Conservation (phyloP, 192 early-diverging fungal genomes). For the Backusella mclennaniae region DNA sequence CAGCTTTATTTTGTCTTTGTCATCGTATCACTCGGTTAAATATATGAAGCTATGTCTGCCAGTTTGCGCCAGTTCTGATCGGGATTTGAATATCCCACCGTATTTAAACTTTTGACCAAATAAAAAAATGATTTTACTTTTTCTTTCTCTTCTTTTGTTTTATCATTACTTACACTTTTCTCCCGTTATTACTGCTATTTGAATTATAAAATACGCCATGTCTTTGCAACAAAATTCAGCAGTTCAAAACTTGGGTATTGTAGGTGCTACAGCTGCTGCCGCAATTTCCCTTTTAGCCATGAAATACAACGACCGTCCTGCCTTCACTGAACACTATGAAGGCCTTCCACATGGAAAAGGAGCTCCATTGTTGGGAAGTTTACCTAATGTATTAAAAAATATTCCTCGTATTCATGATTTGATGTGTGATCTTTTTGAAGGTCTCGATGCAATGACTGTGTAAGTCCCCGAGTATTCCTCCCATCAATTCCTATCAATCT, state of each 20-base stretch:
- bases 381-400: conserved; percentile 1
- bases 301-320: conserved; percentile 28
- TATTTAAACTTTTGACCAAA: neutral
- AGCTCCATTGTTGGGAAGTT: conserved; percentile 21
- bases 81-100: neutral
- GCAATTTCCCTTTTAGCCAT: conserved; percentile 5
- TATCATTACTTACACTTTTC: neutral
- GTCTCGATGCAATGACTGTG: conserved; percentile 16
- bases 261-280: neutral
- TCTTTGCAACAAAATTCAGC: neutral
- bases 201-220: neutral
- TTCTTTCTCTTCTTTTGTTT: neutral
- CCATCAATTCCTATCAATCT: neutral
- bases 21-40: neutral
- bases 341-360: conserved; percentile 15
- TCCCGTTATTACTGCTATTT: too few relatives aligned
- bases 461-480: neutral
- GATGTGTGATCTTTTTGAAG: neutral
- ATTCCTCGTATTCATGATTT: conserved; percentile 10
- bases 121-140: neutral
- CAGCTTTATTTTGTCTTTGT: neutral
- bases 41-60: neutral
- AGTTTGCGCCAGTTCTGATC: neutral
- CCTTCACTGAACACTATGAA: conserved; percentile 16
- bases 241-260: neutral